Percentiles rank a stretch among this genome's conserved stretches.
These are phyloP conservation scores for Xylaria castorea DNA, from an alignment of 495 filamentous ascomycete species.

Conservation along the genomic window DNA sequence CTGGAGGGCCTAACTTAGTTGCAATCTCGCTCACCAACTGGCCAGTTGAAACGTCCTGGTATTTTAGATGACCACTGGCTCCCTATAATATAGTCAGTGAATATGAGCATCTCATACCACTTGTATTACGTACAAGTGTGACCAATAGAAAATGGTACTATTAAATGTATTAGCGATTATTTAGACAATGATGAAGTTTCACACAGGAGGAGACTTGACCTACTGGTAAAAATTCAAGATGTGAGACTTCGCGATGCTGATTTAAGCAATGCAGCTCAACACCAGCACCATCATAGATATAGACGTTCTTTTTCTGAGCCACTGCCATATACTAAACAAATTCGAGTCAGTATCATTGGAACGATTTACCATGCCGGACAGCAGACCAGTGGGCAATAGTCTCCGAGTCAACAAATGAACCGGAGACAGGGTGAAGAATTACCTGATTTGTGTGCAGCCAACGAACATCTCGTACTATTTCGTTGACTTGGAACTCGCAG, in stretches of 20 bases:
- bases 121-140: constrained; percentile 67
- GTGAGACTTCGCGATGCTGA: constrained; percentile 89
- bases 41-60: constrained; percentile 94
- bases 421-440: background rate
- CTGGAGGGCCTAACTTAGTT: constrained; percentile 83
- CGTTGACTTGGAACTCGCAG: constrained; percentile 86
- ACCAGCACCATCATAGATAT: constrained; percentile 88
- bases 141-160: constrained; percentile 90
- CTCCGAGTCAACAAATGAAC: background rate
- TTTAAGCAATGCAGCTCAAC: constrained; percentile 90
- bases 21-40: constrained; percentile 81
- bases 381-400: background rate
- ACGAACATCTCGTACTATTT: constrained; percentile 86
- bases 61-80: constrained; percentile 85
- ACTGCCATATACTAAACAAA: constrained; percentile 75
- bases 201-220: background rate
- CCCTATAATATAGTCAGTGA: constrained; percentile 57
- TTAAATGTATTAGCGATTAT: constrained; percentile 4
- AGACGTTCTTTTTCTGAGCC: constrained; percentile 94
- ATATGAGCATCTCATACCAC: background rate
- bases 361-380: background rate
- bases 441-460: constrained; percentile 94
- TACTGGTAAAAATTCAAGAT: constrained; percentile 88
- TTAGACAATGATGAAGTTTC: background rate
- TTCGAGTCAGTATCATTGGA: constrained; percentile 12